Evolutionary conservation across 1,284 basidiomycete species (phyloP).

Genomic region (Trametes pubescens): DNA sequence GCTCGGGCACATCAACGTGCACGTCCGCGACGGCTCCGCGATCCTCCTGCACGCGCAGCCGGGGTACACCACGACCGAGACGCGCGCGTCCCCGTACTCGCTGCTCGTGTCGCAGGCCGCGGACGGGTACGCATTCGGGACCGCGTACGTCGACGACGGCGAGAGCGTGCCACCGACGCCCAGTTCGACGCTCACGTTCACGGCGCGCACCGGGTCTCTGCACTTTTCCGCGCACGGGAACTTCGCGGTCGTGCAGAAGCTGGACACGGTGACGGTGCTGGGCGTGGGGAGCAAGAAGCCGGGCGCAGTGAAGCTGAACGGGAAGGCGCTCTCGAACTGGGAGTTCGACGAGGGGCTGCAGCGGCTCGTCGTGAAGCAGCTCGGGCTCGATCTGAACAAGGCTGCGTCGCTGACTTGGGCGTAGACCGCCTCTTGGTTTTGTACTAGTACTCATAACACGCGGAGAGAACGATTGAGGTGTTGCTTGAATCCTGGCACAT

Average conservation of each 20-base stretch:
- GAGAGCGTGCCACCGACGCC: constrained; percentile 60
- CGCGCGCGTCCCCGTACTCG: constrained; percentile 59
- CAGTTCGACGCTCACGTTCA: constrained; percentile 54
- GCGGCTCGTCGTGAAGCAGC: constrained; percentile 28
- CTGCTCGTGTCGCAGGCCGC: constrained; percentile 61
- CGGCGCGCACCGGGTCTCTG: constrained; percentile 44
- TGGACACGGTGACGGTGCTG: constrained; percentile 46
- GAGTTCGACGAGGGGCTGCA: constrained; percentile 29
- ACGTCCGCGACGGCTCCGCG: constrained; percentile 67
- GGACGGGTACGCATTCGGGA: constrained; percentile 58
- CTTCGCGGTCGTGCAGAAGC: constrained; percentile 41
- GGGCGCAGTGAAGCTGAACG: constrained; percentile 26
- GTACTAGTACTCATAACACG: neutral
- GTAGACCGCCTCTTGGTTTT: neutral
- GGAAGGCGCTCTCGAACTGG: constrained; percentile 20
- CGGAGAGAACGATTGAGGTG: neutral
- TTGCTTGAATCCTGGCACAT: too few relatives aligned
- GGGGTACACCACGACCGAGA: constrained; percentile 67
- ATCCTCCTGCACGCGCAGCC: constrained; percentile 63
- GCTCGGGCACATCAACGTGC: constrained; percentile 75
- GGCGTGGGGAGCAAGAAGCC: constrained; percentile 43
- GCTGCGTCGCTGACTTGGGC: neutral
- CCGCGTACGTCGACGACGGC: constrained; percentile 73
- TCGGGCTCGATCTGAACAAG: neutral
- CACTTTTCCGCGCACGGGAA: constrained; percentile 46